These are phyloP conservation scores for Chalciporus piperatus DNA, from an alignment of 768 basidiomycete species.

Conservation along the genomic window DNA sequence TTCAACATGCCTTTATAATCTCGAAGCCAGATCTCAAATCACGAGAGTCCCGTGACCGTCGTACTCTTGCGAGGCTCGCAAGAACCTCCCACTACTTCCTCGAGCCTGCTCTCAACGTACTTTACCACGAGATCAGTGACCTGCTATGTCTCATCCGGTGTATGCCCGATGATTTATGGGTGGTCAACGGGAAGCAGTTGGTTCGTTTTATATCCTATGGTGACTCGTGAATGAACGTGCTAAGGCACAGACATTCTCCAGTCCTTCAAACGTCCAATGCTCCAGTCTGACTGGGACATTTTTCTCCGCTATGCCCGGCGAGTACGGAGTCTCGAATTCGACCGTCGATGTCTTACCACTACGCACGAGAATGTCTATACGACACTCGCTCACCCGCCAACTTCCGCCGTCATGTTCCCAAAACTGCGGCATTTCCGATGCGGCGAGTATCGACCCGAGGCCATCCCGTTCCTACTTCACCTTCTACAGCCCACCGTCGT, in stretches of 20 bases:
- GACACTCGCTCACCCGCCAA: constrained; percentile 14
- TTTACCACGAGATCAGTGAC: constrained; percentile 31
- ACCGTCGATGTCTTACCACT: constrained; percentile 23
- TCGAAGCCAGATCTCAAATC: constrained; percentile 28
- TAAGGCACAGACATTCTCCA: background rate
- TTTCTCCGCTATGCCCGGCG: constrained; percentile 29
- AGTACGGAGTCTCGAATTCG: constrained; percentile 31
- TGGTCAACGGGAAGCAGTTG: constrained; percentile 30
- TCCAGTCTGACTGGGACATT: constrained; percentile 25
- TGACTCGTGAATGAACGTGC: background rate
- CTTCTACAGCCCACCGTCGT: constrained; percentile 26
- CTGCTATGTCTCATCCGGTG: constrained; percentile 32
- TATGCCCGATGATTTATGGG: constrained; percentile 32
- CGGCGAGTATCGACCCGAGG: constrained; percentile 21
- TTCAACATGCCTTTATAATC: constrained; percentile 29
- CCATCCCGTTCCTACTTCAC: constrained; percentile 22
- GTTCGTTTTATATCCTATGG: constrained; percentile 7
- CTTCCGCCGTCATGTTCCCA: constrained; percentile 22
- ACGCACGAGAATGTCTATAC: constrained; percentile 22
- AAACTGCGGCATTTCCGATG: constrained; percentile 28
- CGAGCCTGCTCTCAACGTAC: constrained; percentile 31
- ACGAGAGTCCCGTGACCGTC: constrained; percentile 28
- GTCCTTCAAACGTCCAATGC: constrained; percentile 23
- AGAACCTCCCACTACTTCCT: constrained; percentile 31
- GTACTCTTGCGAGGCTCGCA: constrained; percentile 32